phyloP scores from a whole-genome alignment of 306 rosid genomes.

The Rosa multiflora region DNA sequence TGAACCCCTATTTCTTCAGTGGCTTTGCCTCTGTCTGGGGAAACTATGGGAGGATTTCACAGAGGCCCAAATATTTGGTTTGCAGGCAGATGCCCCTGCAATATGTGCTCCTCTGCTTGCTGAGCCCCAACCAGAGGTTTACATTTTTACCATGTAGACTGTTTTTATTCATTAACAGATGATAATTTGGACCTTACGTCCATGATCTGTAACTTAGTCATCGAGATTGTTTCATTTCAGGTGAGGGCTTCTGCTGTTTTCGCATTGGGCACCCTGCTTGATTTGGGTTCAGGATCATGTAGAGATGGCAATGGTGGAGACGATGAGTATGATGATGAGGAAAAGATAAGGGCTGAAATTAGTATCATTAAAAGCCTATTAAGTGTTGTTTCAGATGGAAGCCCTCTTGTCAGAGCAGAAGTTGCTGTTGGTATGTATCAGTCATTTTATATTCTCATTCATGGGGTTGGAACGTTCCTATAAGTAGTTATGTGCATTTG shows the following conservation, averaged over 20 bases:
- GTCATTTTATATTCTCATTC: slow-evolving; percentile 23
- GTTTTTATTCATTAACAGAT: slow-evolving; percentile 15
- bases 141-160: slow-evolving; percentile 17
- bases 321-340: slow-evolving; percentile 87
- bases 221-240: slow-evolving; percentile 46
- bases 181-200: slow-evolving; percentile 5
- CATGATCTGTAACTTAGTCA: slow-evolving; percentile 3
- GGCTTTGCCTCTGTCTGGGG: slow-evolving; percentile 98
- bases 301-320: slow-evolving; percentile 77
- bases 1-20: slow-evolving; percentile 95
- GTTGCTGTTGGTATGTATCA: slow-evolving; percentile 91
- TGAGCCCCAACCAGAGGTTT: slow-evolving; percentile 96
- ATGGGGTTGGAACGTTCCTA: slow-evolving; percentile 10
- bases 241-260: slow-evolving; percentile 98
- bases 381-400: slow-evolving; percentile 90
- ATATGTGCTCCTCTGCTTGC: slow-evolving; percentile 63
- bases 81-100: slow-evolving; percentile 80
- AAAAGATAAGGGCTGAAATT: slow-evolving; percentile 76
- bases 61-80: slow-evolving; percentile 80
- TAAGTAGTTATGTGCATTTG: not conserved
- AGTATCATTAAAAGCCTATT: slow-evolving; percentile 75
- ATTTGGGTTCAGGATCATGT: slow-evolving; percentile 67
- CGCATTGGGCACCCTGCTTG: slow-evolving; percentile 91
- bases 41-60: slow-evolving; percentile 90
- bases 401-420: slow-evolving; percentile 97